Evolutionary conservation across 2,329 filamentous ascomycete genomes (phyloP).

Genomic region (Sporothrix euskadiensis): DNA sequence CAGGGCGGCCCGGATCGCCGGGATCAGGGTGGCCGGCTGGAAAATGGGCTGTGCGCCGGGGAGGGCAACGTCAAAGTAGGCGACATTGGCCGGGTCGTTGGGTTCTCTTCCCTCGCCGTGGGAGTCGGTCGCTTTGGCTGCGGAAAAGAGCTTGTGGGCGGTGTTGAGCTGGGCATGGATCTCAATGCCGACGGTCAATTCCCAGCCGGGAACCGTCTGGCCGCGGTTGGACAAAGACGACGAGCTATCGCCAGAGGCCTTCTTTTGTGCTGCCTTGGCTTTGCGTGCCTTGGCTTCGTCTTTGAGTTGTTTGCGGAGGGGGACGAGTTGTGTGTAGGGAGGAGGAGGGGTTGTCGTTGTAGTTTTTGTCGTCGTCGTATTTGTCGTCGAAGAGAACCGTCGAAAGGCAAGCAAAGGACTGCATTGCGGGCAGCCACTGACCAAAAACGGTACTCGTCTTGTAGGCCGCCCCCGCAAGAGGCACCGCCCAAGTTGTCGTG

Average conservation of each 20-base stretch:
- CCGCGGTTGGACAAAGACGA: constrained; percentile 47
- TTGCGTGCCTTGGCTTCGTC: constrained; percentile 61
- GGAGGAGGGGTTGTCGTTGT: not conserved
- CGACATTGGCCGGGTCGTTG: constrained; percentile 81
- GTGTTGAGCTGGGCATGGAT: constrained; percentile 97
- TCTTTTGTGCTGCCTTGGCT: constrained; percentile 34
- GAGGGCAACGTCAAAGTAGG: constrained; percentile 83
- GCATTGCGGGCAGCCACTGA: constrained; percentile 7
- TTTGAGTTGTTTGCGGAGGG: constrained; percentile 71
- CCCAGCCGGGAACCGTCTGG: constrained; percentile 70
- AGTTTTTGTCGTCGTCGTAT: not conserved
- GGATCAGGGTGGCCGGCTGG: constrained; percentile 78
- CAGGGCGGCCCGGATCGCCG: constrained; percentile 85
- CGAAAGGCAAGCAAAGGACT: not conserved
- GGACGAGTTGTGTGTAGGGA: constrained; percentile 38
- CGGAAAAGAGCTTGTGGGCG: constrained; percentile 82
- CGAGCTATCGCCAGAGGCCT: constrained; percentile 42
- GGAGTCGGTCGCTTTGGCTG: constrained; percentile 29
- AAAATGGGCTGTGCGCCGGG: constrained; percentile 88
- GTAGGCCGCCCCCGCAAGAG: not conserved
- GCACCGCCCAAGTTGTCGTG: constrained; percentile 4
- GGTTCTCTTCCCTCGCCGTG: constrained; percentile 61
- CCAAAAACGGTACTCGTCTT: not conserved
- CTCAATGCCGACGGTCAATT: constrained; percentile 93
- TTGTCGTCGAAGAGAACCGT: constrained; percentile 1